These are phyloP conservation scores for Prosopis cineraria DNA, from an alignment of 306 rosid species.

Conservation along the genomic window DNA sequence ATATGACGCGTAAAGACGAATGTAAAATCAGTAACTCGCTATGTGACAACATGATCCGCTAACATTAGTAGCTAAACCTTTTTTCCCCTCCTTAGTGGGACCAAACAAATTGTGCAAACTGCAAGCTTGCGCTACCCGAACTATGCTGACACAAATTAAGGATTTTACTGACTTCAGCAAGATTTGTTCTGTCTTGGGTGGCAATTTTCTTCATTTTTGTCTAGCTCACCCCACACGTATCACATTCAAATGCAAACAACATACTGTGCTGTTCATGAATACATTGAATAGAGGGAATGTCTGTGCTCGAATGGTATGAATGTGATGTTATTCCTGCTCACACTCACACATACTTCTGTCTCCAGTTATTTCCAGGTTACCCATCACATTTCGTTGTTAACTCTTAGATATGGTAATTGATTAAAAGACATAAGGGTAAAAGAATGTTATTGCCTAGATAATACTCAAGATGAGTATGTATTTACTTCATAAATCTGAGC, in stretches of 20 bases:
- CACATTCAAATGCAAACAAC: neutral
- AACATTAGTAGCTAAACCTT: neutral
- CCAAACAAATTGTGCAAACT: neutral
- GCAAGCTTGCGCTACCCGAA: neutral
- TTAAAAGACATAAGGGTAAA: neutral
- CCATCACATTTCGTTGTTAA: constrained; percentile 7
- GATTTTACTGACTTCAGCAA: neutral
- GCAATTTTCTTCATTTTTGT: neutral
- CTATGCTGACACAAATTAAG: neutral
- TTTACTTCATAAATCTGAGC: neutral
- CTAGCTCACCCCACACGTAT: neutral
- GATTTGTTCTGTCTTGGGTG: neutral
- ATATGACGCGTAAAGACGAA: neutral
- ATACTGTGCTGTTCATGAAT: neutral
- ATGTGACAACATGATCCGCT: neutral
- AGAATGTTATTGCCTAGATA: neutral
- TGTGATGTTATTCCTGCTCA: neutral
- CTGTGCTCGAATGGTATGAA: neutral
- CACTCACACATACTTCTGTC: neutral
- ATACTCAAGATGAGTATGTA: neutral
- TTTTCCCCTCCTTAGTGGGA: neutral
- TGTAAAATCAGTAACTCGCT: neutral
- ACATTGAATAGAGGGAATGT: neutral
- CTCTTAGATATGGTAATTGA: neutral
- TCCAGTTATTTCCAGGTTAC: neutral